These are phyloP conservation scores for Logfia minima DNA, from an alignment of 129 eudicot genomes.

Conservation along the genomic window DNA sequence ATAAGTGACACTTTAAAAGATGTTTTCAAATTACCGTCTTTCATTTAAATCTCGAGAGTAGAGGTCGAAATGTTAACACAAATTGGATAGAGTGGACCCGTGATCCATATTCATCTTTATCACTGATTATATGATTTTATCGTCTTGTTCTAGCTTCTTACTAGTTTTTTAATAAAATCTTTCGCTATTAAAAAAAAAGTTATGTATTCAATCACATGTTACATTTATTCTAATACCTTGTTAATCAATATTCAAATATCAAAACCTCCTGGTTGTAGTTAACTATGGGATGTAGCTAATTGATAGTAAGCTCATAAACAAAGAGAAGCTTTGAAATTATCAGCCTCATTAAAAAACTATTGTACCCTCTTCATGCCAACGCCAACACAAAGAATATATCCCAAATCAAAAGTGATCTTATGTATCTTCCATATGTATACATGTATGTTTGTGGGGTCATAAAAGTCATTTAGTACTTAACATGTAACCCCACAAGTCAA, in stretches of 20 bases:
- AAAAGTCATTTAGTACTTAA: conserved; percentile 13
- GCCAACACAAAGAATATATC: conserved; percentile 7
- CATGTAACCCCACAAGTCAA: conserved; percentile 28
- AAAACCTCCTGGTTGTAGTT: conserved; percentile 20
- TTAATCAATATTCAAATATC: background rate
- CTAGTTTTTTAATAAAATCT: background rate
- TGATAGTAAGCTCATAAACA: conserved; percentile 21
- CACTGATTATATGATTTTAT: too few species aligned
- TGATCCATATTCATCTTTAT: too few species aligned
- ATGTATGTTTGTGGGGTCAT: conserved; percentile 11
- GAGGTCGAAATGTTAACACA: too few species aligned
- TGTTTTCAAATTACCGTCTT: too few species aligned
- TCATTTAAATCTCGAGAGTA: too few species aligned
- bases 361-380: conserved; percentile 24
- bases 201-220: too few species aligned
- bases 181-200: background rate
- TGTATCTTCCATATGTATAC: conserved; percentile 4
- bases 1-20: too few species aligned
- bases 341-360: conserved; percentile 37
- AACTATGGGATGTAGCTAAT: conserved; percentile 17
- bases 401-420: conserved; percentile 9
- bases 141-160: too few species aligned
- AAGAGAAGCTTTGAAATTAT: conserved; percentile 47
- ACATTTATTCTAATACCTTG: background rate
- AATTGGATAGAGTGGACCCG: too few species aligned